Evolutionary conservation across 257 asterid species (phyloP), one percentile per base, ranked within the genome.

Genomic region (Ehretia macrophylla): DNA sequence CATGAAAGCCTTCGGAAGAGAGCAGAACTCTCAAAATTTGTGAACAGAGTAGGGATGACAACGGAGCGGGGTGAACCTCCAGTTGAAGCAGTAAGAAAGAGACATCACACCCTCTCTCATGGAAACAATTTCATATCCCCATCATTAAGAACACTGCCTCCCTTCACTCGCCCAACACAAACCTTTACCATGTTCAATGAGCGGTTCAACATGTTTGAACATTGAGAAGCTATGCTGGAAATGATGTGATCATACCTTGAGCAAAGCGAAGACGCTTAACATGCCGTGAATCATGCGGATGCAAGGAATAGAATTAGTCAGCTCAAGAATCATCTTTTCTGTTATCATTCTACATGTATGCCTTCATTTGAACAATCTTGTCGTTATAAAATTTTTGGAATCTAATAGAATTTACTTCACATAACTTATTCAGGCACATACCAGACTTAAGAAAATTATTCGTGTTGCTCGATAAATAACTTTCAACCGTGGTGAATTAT

Each of bases 41-140:
- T 18, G 21, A 63, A 63, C 52, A 44, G 32, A 32, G 61, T 45
- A 51, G 53, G 37, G 55, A 44, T 32, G 62, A 17, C 17, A 14
- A 17, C 32, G 18, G 32, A 27, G 23, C 14, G 40, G 11, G n/a
- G 21, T 11, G 66, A 57, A 56, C 23, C 56, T 5, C 65, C 70
- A 0, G 66, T n/a, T 14, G 59, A 67, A 0, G 40, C 56, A 0
- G 63, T 55, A 18, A 62, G 74, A 18, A 64, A 60, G 19, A 63
- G 75, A 38, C 58, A 59, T 20, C 66, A 57, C 58, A n/a, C 32
- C 35, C 56, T 40, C 17, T 51, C 23, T 22, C 56, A 27, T 11
- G 38, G 9, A 8, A 21, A 51, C 61, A 61, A 49, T 17, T 16
- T 37, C 13, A 17, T 51, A 16, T 14, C 62, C 10, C 11, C 63